Percentiles rank a stretch among this genome's conserved stretches.
phyloP scores from a whole-genome alignment of 768 basidiomycete genomes.

The Podaxis sp. region DNA sequence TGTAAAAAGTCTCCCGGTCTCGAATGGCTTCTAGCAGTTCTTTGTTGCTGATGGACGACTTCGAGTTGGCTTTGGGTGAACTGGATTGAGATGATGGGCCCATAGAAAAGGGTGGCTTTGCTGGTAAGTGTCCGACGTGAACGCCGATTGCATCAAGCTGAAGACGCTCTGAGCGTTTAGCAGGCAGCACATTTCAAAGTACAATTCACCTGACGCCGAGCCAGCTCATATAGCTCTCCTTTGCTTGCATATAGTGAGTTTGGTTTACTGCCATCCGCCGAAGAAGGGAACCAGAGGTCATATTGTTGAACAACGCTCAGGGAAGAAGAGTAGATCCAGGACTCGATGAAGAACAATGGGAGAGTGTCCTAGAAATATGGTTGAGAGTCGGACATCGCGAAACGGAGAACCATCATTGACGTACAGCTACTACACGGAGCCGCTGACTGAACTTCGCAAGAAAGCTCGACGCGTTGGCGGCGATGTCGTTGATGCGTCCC shows the following conservation, averaged over 20 bases:
- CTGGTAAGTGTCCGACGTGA: slow-evolving; percentile 66
- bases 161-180: background rate
- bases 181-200: slow-evolving; percentile 1
- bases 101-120: slow-evolving; percentile 68
- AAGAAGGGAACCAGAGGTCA: slow-evolving; percentile 61
- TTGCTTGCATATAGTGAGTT: slow-evolving; percentile 69
- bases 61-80: slow-evolving; percentile 21
- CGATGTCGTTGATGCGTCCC: slow-evolving; percentile 67
- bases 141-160: slow-evolving; percentile 89
- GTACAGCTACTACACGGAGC: slow-evolving; percentile 74
- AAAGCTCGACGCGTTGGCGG: slow-evolving; percentile 70
- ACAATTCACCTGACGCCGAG: slow-evolving; percentile 70
- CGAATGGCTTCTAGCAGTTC: slow-evolving; percentile 60
- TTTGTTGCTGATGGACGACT: slow-evolving; percentile 48
- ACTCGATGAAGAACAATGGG: slow-evolving; percentile 77
- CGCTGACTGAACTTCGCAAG: slow-evolving; percentile 73
- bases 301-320: slow-evolving; percentile 80
- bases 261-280: slow-evolving; percentile 42
- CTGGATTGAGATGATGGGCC: slow-evolving; percentile 27
- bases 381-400: slow-evolving; percentile 8
- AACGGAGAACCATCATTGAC: slow-evolving; percentile 32
- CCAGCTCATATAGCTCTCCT: slow-evolving; percentile 89
- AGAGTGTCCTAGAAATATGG: slow-evolving; percentile 40
- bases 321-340: slow-evolving; percentile 92
- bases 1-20: slow-evolving; percentile 65